Percentiles rank a stretch among this genome's conserved stretches.
Evolutionary conservation across 495 filamentous ascomycete species (phyloP).

Genomic region (Platismatia glauca): DNA sequence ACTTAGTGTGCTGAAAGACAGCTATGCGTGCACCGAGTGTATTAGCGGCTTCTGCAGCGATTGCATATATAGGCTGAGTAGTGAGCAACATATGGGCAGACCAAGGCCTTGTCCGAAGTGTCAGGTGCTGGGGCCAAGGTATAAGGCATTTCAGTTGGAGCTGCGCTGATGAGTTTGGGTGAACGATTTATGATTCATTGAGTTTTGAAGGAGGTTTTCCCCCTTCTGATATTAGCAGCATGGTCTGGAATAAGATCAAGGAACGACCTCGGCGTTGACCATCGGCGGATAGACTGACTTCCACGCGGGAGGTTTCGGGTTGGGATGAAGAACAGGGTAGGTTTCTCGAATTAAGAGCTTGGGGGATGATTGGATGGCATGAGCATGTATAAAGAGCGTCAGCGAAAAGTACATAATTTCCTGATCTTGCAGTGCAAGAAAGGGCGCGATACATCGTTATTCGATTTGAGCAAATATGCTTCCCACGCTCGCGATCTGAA

Average conservation of each 20-base stretch:
- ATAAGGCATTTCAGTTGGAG: slow-evolving; percentile 48
- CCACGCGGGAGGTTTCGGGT: neutral
- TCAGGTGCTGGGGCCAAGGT: slow-evolving; percentile 40
- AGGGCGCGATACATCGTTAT: neutral
- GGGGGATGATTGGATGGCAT: slow-evolving; percentile 1
- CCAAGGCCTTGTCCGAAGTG: slow-evolving; percentile 45
- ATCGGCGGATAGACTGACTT: slow-evolving; percentile 2
- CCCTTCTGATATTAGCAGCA: neutral
- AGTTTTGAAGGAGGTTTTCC: neutral
- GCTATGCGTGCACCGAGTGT: slow-evolving; percentile 88
- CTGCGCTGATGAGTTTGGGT: slow-evolving; percentile 33
- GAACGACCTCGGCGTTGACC: neutral
- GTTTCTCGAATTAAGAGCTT: neutral
- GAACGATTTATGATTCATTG: neutral
- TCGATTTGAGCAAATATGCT: neutral
- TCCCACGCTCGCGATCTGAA: neutral
- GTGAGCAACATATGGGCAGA: slow-evolving; percentile 37
- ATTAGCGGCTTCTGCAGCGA: slow-evolving; percentile 83
- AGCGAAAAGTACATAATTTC: slow-evolving; percentile 12
- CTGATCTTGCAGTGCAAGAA: slow-evolving; percentile 1
- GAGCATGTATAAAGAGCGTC: neutral
- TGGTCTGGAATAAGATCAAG: neutral
- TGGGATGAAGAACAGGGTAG: neutral
- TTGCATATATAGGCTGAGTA: slow-evolving; percentile 71
- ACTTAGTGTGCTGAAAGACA: slow-evolving; percentile 62